A percentile compares a stretch with the other conserved stretches of the same genome.
Conservation (phyloP, 176 grass and related monocot species). For the Areca catechu region DNA sequence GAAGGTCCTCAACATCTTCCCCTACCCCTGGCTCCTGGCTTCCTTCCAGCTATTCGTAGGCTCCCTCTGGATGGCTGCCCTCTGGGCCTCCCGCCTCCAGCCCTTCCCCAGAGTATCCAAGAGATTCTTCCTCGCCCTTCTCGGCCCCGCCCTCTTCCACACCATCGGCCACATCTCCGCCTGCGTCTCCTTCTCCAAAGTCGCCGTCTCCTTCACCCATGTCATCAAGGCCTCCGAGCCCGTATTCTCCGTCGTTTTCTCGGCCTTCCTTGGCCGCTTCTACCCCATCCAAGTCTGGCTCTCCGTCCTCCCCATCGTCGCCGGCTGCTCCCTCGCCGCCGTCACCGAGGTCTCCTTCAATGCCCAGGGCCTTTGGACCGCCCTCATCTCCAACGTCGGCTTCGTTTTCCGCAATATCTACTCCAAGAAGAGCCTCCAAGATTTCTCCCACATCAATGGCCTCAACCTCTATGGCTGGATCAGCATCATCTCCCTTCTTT, state of each 20-base stretch:
- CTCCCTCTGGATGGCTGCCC: slow-evolving; percentile 31
- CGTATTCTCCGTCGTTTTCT: slow-evolving; percentile 37
- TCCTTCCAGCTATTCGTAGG: slow-evolving; percentile 37
- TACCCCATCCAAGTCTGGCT: slow-evolving; percentile 36
- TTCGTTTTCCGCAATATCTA: slow-evolving; percentile 41
- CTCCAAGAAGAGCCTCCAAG: slow-evolving; percentile 33
- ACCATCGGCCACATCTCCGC: slow-evolving; percentile 38
- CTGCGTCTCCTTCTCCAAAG: slow-evolving; percentile 38
- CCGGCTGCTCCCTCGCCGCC: slow-evolving; percentile 28
- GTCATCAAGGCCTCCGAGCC: slow-evolving; percentile 39
- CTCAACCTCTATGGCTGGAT: slow-evolving; percentile 45
- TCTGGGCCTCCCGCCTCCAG: slow-evolving; percentile 25
- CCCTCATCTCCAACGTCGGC: slow-evolving; percentile 34
- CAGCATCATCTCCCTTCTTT: slow-evolving; percentile 29
- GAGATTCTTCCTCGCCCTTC: slow-evolving; percentile 24
- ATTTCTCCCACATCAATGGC: slow-evolving; percentile 30
- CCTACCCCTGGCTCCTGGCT: slow-evolving; percentile 39
- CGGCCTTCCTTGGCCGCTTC: slow-evolving; percentile 25
- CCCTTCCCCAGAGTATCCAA: slow-evolving; percentile 23
- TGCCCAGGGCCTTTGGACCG: slow-evolving; percentile 21
- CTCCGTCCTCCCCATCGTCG: slow-evolving; percentile 36
- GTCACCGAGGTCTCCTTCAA: slow-evolving; percentile 34
- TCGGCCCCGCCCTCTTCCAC: slow-evolving; percentile 37
- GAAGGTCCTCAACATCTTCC: slow-evolving; percentile 41
- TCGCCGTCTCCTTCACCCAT: slow-evolving; percentile 45